phyloP scores from a whole-genome alignment of 2,329 filamentous ascomycete genomes.

The Akanthomyces uredinophilus region DNA sequence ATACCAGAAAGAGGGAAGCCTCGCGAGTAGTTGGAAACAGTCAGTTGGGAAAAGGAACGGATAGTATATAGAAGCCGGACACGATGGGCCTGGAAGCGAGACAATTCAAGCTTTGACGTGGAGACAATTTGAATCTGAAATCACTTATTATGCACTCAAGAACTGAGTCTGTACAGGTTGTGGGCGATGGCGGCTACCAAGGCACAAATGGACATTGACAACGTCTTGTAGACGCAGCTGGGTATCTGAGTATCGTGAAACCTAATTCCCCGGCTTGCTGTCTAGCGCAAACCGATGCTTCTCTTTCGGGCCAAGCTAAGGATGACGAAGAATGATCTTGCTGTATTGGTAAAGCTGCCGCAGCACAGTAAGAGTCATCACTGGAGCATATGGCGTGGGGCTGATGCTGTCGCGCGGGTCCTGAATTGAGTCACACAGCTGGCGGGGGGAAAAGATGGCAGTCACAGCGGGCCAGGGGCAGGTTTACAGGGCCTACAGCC shows the following conservation, averaged over 20 bases:
- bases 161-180: neutral
- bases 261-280: no score
- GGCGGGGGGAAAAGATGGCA: neutral
- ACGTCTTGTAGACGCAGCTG: no score
- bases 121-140: neutral
- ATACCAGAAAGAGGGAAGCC: conserved; percentile 4
- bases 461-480: neutral
- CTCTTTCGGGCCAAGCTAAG: neutral
- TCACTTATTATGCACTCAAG: neutral
- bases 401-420: conserved; percentile 7
- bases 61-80: neutral
- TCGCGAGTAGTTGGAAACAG: neutral
- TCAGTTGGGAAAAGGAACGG: neutral
- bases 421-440: conserved; percentile 7
- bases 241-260: neutral
- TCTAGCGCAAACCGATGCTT: neutral
- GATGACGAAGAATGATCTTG: conserved; percentile 13
- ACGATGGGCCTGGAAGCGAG: neutral
- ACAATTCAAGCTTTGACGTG: neutral
- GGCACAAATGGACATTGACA: neutral
- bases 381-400: neutral
- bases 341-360: neutral
- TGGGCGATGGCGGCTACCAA: neutral
- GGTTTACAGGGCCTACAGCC: neutral
- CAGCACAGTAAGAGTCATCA: conserved; percentile 9